phyloP scores from a whole-genome alignment of 2,329 filamentous ascomycete genomes.

The Arthrinium phaeospermum region DNA sequence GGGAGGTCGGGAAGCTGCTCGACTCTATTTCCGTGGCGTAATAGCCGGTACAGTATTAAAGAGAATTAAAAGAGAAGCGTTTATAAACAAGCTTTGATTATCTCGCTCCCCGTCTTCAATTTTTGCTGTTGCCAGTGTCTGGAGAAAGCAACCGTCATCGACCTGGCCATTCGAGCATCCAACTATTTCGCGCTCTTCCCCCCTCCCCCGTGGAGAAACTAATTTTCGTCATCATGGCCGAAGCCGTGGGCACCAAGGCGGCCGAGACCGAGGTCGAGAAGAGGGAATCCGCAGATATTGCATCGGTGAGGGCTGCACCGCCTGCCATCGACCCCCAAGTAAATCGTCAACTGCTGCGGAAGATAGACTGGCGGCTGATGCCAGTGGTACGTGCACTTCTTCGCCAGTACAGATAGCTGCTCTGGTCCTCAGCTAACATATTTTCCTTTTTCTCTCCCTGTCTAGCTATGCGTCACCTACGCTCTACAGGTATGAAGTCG shows the following conservation, averaged over 20 bases:
- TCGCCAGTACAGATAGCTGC: background rate
- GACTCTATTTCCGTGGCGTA: background rate
- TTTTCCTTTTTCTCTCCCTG: conserved; percentile 18
- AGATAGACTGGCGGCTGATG: conserved; percentile 34
- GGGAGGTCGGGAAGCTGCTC: background rate
- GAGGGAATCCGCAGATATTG: background rate
- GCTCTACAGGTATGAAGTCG: conserved; percentile 23
- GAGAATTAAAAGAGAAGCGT: background rate
- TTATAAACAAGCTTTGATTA: background rate
- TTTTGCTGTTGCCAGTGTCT: background rate
- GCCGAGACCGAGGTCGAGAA: conserved; percentile 6
- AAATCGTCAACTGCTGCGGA: conserved; percentile 20
- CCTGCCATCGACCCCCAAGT: conserved; percentile 15
- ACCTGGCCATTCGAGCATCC: background rate
- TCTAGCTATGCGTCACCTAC: conserved; percentile 38
- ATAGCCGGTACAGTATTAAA: background rate
- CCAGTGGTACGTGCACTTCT: conserved; percentile 28
- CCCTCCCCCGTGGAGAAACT: background rate
- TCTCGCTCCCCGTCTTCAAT: background rate
- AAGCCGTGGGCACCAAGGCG: background rate
- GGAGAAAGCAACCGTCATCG: background rate
- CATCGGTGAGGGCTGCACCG: background rate
- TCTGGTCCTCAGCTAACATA: background rate
- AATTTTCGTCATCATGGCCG: background rate
- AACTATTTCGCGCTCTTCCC: background rate